Percentiles rank a stretch among this genome's conserved stretches.
Evolutionary conservation across 2,329 filamentous ascomycete species (phyloP).

Genomic region (Penicillium crustosum): DNA sequence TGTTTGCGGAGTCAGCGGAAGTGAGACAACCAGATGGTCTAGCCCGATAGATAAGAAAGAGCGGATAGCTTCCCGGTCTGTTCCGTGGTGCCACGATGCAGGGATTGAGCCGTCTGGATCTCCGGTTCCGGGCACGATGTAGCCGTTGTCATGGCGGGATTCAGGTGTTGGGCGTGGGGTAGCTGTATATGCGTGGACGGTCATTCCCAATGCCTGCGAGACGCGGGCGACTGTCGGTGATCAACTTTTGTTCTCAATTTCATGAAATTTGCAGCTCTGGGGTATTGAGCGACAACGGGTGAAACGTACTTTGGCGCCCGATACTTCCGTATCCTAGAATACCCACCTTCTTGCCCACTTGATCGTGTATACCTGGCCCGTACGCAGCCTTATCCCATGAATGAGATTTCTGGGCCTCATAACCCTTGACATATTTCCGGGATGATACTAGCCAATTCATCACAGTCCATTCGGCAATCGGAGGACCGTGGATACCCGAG

Average conservation of each 20-base stretch:
- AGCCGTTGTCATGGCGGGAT: conserved; percentile 63
- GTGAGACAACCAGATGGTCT: conserved; percentile 57
- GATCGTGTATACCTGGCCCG: conserved; percentile 46
- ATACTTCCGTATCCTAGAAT: conserved; percentile 64
- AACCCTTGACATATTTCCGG: conserved; percentile 55
- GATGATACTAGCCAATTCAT: conserved; percentile 60
- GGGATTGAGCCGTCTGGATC: conserved; percentile 58
- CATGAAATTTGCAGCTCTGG: neutral
- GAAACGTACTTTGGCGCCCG: conserved; percentile 55
- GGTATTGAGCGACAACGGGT: neutral
- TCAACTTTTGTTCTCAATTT: conserved; percentile 7
- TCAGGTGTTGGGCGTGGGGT: conserved; percentile 66
- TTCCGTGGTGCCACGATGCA: conserved; percentile 57
- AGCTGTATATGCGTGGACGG: conserved; percentile 73
- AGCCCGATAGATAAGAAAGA: conserved; percentile 56
- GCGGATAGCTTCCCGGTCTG: conserved; percentile 53
- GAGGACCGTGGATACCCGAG: conserved; percentile 60
- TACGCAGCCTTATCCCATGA: conserved; percentile 46
- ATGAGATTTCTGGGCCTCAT: conserved; percentile 59
- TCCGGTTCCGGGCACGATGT: conserved; percentile 66
- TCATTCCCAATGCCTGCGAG: conserved; percentile 65
- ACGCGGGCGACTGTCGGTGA: conserved; percentile 52
- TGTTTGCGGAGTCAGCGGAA: conserved; percentile 60
- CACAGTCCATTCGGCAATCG: conserved; percentile 67
- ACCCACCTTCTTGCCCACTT: conserved; percentile 59